A percentile compares a stretch with the other conserved stretches of the same genome.
Conservation (phyloP, 1,284 basidiomycete species). For the Trichosporon faecale region DNA sequence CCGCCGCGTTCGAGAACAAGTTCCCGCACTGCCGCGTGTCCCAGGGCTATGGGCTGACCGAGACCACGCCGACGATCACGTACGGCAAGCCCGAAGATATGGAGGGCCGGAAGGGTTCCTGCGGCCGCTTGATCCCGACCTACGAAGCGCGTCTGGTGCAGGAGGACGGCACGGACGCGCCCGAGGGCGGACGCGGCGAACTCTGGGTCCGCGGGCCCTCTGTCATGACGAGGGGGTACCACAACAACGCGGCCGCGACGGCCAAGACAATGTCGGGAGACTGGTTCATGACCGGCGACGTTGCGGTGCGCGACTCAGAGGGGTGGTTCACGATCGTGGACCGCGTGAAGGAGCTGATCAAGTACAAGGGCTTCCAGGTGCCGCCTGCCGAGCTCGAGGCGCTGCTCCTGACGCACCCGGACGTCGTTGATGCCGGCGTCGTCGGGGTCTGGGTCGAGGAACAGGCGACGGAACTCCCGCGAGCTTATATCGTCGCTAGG, state of each 20-base stretch:
- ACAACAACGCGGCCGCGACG: slow-evolving; percentile 66
- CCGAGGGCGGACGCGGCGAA: slow-evolving; percentile 67
- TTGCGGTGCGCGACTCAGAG: slow-evolving; percentile 62
- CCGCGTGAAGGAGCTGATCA: slow-evolving; percentile 72
- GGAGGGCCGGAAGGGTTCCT: slow-evolving; percentile 58
- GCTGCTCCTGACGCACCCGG: slow-evolving; percentile 66
- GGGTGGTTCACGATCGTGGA: slow-evolving; percentile 57
- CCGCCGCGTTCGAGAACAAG: slow-evolving; percentile 30
- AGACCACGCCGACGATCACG: slow-evolving; percentile 53
- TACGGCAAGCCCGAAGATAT: slow-evolving; percentile 43
- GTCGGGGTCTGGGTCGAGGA: slow-evolving; percentile 63
- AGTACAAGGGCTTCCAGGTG: slow-evolving; percentile 62
- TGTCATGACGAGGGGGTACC: slow-evolving; percentile 68
- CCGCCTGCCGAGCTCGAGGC: slow-evolving; percentile 79
- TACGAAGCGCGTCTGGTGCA: slow-evolving; percentile 70
- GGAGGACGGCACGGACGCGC: slow-evolving; percentile 40
- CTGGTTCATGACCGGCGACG: slow-evolving; percentile 83
- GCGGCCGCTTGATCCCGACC: slow-evolving; percentile 72
- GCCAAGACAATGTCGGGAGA: slow-evolving; percentile 55
- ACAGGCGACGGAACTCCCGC: slow-evolving; percentile 72
- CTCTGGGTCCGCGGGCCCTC: slow-evolving; percentile 73
- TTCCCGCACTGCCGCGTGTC: slow-evolving; percentile 34
- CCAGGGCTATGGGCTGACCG: slow-evolving; percentile 54
- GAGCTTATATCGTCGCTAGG: slow-evolving; percentile 51
- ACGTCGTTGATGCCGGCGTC: slow-evolving; percentile 68